Percentiles rank a stretch among this genome's conserved stretches.
phyloP scores from a whole-genome alignment of 805 yeast genomes.

The Kuraishia floccosa region DNA sequence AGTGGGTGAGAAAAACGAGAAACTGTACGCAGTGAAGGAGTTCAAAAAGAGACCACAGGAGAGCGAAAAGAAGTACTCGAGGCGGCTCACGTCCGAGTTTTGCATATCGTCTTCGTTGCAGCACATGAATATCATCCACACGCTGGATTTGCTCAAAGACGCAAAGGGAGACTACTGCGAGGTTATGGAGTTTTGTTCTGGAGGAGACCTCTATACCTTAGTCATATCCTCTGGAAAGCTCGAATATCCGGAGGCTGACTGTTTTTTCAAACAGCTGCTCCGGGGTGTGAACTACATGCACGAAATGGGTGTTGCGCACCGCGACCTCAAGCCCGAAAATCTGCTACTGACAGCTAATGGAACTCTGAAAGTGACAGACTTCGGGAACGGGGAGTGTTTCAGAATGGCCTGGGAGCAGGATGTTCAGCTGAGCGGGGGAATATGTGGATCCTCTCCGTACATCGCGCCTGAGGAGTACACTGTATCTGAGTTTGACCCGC shows the following conservation, averaged over 20 bases:
- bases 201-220: slow-evolving; percentile 70
- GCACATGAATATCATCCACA: slow-evolving; percentile 67
- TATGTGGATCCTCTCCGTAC: slow-evolving; percentile 82
- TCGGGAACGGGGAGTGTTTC: slow-evolving; percentile 79
- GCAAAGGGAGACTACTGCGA: slow-evolving; percentile 77
- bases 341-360: slow-evolving; percentile 65
- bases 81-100: slow-evolving; percentile 71
- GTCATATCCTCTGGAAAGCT: slow-evolving; percentile 69
- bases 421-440: slow-evolving; percentile 60
- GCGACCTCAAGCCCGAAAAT: slow-evolving; percentile 87
- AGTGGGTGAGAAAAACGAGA: slow-evolving; percentile 24
- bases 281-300: slow-evolving; percentile 85
- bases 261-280: slow-evolving; percentile 78
- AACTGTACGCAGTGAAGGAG: slow-evolving; percentile 78
- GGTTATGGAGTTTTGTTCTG: slow-evolving; percentile 77
- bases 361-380: slow-evolving; percentile 71
- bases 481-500: slow-evolving; percentile 59
- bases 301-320: slow-evolving; percentile 79
- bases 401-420: slow-evolving; percentile 76
- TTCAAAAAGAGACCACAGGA: slow-evolving; percentile 56
- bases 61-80: slow-evolving; percentile 53
- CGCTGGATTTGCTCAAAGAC: slow-evolving; percentile 69
- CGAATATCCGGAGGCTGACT: slow-evolving; percentile 79
- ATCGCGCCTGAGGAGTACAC: slow-evolving; percentile 84
- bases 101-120: slow-evolving; percentile 71